Evolutionary conservation across 73 alveolate species (phyloP), one percentile per base, ranked within the genome.

Genomic region (Tetrahymena elliotti): DNA sequence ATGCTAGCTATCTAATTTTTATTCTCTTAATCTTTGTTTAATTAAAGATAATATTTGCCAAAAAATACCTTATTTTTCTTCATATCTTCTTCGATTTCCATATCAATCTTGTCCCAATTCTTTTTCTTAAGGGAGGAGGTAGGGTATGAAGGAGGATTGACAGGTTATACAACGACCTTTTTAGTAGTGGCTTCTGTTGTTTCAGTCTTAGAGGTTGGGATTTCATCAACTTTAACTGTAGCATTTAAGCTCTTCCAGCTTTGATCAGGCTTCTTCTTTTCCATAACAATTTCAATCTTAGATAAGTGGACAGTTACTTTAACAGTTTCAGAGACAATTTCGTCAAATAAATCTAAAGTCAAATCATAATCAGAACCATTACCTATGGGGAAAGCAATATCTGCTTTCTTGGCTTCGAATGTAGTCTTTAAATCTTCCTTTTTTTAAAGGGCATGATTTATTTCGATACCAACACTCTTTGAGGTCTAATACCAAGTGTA

Each of bases 51-150:
- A 68, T 68, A 2, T 8, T 22, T 40, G 1, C 3, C 83, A 52
- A 84, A 88, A 93, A 98, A 99, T 53, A 98, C 97, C 95, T 98
- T 98, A 27, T 98, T 99, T 95, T 97, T 98, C 84, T 97, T 98
- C 95, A 98, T 94, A 83, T 98, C 99, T 95, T 98, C 98, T 88
- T 97, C 99, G 54, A 98, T 95, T 93, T 98, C 99, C 93, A 97
- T 98, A 95, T 99, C 99, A 37, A 99, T 96, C 94, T 98, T 96
- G 93, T 95, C 96, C 99, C 99, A 99, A 94, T 99, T 98, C 95
- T 95, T 96, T 95, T 97, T 96, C 84, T 96, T 96, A 53, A 96
- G 94, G 35, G 99, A 97, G 5, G 99, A 97, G 11, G 99, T 95
- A 10, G 99, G 99, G 95, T 99, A 99, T 94, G 95, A 93, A 35